Evolutionary conservation across 2,329 filamentous ascomycete species (phyloP), one percentile per base, ranked within the genome.

Genomic region (Colletotrichum salicis): DNA sequence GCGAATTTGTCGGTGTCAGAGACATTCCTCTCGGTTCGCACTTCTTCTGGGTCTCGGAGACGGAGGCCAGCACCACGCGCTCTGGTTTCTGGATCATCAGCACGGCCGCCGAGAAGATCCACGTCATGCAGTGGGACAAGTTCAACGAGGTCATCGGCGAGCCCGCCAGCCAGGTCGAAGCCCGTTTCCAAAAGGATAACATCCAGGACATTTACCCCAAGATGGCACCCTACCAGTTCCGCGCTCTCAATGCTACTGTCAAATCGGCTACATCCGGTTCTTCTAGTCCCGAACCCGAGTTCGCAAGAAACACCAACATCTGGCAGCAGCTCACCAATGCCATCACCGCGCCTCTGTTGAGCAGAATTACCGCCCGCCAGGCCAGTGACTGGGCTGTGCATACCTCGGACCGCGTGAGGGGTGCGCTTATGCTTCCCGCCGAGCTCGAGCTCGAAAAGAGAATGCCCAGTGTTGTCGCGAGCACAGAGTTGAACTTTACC

Each of bases 41-140:
- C 76, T 87, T 92, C 70, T 82, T 91, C 69, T 92, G 89, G 89
- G 84, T 87, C 33, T 83, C 89, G 2, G 83, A 87, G 27, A 83
- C 84, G 0, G 81, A 82, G 2, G 82, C 82, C 22, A 81, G 84
- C 22, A 87, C 87, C 2, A 79, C 84, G 35, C 85, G 90, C 4
- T 87, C 83, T 66, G 90, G 88, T 5, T 90, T 87, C 76, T 92
- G 89, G 89, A 82, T 91, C 66, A 78, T 84, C 55, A 83, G 83
- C 0, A 79, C 78, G 1, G 75, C 78, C 12, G 72, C 72, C 4
- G 75, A 81, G 15, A 78, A 76, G 5, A 80, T 85, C 24, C 83
- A 85, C 68, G 82, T 88, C 33, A 83, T 87, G 76, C 84, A 86
- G 75, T 90, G 88, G 90, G 86, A 91, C 76, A 81, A 77, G 33